phyloP scores from a whole-genome alignment of 2,329 filamentous ascomycete species.

The Alternaria triticimaculans region DNA sequence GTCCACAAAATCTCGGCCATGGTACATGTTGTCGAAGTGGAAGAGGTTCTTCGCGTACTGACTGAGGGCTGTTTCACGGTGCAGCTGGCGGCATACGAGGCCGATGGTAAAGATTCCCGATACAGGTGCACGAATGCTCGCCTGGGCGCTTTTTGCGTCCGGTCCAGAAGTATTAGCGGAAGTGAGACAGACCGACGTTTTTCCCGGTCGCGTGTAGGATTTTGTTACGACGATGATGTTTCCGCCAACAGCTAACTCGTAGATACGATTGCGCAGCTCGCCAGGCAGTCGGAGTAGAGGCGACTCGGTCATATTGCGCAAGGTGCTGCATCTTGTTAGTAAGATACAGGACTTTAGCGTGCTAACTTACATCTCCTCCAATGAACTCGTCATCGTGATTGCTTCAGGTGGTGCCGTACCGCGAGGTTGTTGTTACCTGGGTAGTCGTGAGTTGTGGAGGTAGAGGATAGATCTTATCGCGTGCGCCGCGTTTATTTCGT shows the following conservation, averaged over 20 bases:
- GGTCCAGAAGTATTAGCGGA: too few relatives aligned
- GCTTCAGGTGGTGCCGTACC: background rate
- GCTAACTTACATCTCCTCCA: background rate
- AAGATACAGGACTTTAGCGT: rapidly evolving
- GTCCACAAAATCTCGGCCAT: background rate
- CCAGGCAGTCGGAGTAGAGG: background rate
- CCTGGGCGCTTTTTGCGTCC: too few relatives aligned
- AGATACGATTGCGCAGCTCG: background rate
- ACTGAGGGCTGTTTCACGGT: background rate
- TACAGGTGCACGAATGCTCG: too few relatives aligned
- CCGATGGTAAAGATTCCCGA: background rate
- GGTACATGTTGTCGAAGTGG: background rate
- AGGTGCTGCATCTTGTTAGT: background rate
- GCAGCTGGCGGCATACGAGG: background rate
- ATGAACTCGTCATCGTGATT: background rate
- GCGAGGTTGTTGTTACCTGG: too few relatives aligned
- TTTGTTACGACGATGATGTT: background rate
- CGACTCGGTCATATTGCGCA: background rate
- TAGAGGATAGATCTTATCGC: background rate
- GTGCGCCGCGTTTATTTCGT: background rate
- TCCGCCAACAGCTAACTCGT: background rate
- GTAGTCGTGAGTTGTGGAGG: too few relatives aligned
- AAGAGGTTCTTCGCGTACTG: background rate
- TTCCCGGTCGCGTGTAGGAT: too few relatives aligned
- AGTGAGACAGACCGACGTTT: too few relatives aligned